Percentiles rank a stretch among this genome's conserved stretches.
Conservation (phyloP, 2,329 filamentous ascomycete genomes). For the Ramularia collo-cygni region DNA sequence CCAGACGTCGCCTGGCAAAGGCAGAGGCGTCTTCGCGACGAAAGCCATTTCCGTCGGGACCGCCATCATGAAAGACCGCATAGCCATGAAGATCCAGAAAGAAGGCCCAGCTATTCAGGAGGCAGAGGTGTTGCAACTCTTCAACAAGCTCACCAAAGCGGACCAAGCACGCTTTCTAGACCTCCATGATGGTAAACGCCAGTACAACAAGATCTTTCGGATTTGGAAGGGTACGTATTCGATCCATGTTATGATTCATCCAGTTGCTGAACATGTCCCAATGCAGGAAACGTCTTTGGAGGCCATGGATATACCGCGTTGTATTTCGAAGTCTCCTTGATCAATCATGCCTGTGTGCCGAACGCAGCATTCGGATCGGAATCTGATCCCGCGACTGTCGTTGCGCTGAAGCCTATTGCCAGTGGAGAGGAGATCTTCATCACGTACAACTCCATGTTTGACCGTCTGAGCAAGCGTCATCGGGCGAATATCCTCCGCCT, state of each 20-base stretch:
- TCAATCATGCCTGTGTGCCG: constrained; percentile 12
- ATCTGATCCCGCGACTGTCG: neutral
- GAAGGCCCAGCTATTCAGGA: neutral
- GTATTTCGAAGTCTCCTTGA: constrained; percentile 2
- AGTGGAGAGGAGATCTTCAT: constrained; percentile 10
- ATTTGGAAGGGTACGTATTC: too few species aligned
- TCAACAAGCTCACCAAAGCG: constrained; percentile 2
- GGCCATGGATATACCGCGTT: neutral
- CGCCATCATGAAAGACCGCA: constrained; percentile 4
- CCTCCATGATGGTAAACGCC: constrained; percentile 6
- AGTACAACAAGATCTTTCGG: constrained; percentile 5
- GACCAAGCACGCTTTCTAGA: constrained; percentile 4
- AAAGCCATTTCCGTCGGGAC: constrained; percentile 5
- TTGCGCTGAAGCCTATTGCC: constrained; percentile 6
- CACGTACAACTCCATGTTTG: constrained; percentile 2
- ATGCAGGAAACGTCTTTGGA: too few species aligned
- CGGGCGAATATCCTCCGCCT: constrained; percentile 1
- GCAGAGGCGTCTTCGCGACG: constrained; percentile 8
- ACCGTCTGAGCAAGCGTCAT: neutral
- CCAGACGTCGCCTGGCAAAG: constrained; percentile 5
- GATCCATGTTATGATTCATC: too few species aligned
- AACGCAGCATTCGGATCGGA: constrained; percentile 4
- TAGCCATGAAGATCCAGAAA: constrained; percentile 1
- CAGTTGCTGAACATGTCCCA: too few species aligned
- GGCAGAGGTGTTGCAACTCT: too few species aligned